A percentile compares a stretch with the other conserved stretches of the same genome.
phyloP scores from a whole-genome alignment of 306 rosid species.

The Trifolium subterraneum region DNA sequence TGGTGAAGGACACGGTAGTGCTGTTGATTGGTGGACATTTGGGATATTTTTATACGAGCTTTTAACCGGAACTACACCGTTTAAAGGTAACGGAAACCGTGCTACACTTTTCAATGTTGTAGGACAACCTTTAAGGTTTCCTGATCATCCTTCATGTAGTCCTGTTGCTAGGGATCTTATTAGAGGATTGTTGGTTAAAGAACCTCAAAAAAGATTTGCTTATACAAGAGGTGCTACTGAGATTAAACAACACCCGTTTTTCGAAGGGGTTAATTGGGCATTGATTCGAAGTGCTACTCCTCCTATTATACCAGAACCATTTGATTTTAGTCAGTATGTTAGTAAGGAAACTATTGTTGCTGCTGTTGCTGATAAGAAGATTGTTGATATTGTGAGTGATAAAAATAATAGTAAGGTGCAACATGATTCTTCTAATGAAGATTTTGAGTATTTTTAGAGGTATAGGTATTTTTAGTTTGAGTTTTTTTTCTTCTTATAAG shows the following conservation, averaged over 20 bases:
- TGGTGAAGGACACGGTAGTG: constrained; percentile 93
- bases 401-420: neutral
- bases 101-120: constrained; percentile 82
- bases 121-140: constrained; percentile 84
- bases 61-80: constrained; percentile 82
- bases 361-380: constrained; percentile 35
- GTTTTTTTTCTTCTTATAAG: neutral
- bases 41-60: constrained; percentile 88
- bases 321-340: constrained; percentile 63
- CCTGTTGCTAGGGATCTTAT: constrained; percentile 69
- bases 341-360: constrained; percentile 30
- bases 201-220: constrained; percentile 76
- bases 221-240: constrained; percentile 86
- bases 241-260: constrained; percentile 91
- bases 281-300: constrained; percentile 74
- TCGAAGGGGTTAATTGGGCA: constrained; percentile 91
- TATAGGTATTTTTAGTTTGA: neutral
- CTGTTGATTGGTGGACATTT: constrained; percentile 95
- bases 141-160: constrained; percentile 62
- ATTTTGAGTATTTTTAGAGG: constrained; percentile 62
- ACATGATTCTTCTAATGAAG: constrained; percentile 38
- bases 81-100: constrained; percentile 74
- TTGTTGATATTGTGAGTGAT: constrained; percentile 25
- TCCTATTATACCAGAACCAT: constrained; percentile 71
- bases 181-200: constrained; percentile 75